Base-by-base conservation (phyloP, 2,329 filamentous ascomycete genomes). In the Fusarium stilboides region DNA sequence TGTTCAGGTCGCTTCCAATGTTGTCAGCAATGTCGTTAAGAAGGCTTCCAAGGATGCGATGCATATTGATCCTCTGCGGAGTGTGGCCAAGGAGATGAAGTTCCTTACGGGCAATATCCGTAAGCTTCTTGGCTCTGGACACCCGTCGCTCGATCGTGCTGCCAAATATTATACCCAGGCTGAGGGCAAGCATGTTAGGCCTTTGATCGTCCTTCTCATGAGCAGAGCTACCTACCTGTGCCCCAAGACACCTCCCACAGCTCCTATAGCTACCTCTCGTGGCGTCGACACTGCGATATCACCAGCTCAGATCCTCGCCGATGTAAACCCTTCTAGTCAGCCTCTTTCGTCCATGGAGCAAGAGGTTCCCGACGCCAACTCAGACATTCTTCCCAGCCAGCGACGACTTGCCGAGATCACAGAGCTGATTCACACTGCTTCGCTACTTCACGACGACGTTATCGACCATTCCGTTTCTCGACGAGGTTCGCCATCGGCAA, bases 91-190 rank as follows among this genome's bases (percentile, higher is more conserved):
- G 82, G 95, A 98, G 85, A 93, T 99, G 90, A 96, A 97, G 81
- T 97, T 94, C 75, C 83, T 98, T 76, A 97, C 93, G 13, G 94
- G 94, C 56, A 97, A 98, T 75, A 97, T 98, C 80, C 88, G 93
- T 65, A 92, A 97, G 77, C 86, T 98, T n/a, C 84, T 98, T 17
- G 95, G 95, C 8, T 98, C 94, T 0, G 95, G 95, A 8, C 95
- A 99, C 77, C 96, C 96, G 1, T 94, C 94, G 45, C 87, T 99
- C 63, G 96, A 98, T 77, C 94, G 93, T 42, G 95, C 94, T 28
- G 94, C 96, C 53, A 99, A 99, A 82, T 99, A 99, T 85, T 99
- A 99, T 80, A 97, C 96, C 22, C 92, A 95, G 76, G 93, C 93
- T 62, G 94, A 98, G 84, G 96, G 96, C 68, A 99, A 99, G 84